Percentiles rank a stretch among this genome's conserved stretches.
These are phyloP conservation scores for Dryadomyces quercus-mongolicae DNA, from an alignment of 2,329 filamentous ascomycete genomes.

Conservation along the genomic window DNA sequence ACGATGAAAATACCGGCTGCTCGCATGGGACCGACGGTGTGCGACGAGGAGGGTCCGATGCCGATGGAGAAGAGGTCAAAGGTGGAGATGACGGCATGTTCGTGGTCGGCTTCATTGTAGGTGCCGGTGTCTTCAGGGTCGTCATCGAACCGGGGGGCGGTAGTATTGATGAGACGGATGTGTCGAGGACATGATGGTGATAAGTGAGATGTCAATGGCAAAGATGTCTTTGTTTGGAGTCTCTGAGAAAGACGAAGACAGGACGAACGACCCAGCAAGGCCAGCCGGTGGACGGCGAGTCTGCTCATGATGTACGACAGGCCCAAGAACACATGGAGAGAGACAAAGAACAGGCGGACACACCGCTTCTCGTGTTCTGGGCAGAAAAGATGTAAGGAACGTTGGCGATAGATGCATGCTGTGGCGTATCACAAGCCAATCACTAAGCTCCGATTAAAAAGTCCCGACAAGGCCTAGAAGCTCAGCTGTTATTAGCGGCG, in stretches of 20 bases:
- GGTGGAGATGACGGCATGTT: conserved; percentile 39
- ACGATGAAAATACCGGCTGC: conserved; percentile 38
- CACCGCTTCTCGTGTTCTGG: no score
- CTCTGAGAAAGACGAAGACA: no score
- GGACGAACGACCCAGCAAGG: no score
- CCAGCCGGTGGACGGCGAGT: no score
- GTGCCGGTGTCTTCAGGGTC: conserved; percentile 16
- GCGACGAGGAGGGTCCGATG: conserved; percentile 38
- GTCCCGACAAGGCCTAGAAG: neutral
- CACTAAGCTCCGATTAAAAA: neutral
- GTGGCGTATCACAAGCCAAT: neutral
- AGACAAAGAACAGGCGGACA: no score
- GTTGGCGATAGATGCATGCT: neutral
- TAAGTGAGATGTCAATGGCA: no score
- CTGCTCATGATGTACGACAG: no score
- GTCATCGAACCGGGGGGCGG: neutral
- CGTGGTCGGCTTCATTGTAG: conserved; percentile 36
- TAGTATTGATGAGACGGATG: neutral
- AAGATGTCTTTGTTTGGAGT: no score
- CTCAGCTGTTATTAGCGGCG: neutral
- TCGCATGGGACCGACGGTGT: conserved; percentile 39
- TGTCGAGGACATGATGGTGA: no score
- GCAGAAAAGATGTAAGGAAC: no score
- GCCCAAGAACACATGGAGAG: no score
- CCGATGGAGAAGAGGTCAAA: conserved; percentile 40